phyloP scores from a whole-genome alignment of 2,329 filamentous ascomycete species.

The Apiospora arundinis region DNA sequence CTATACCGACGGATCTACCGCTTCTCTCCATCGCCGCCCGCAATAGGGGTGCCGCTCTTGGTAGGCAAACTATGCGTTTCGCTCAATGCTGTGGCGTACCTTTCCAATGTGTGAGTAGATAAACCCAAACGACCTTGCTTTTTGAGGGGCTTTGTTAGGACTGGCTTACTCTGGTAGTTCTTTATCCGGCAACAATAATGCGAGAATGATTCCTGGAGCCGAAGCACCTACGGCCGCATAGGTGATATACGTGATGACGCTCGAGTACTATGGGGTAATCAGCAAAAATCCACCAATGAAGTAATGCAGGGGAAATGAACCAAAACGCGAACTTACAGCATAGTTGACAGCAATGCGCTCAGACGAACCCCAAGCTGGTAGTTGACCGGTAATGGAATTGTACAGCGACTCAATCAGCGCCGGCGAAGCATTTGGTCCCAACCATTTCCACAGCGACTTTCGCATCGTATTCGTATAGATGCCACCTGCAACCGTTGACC shows the following conservation, averaged over 20 bases:
- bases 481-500: conserved; percentile 51
- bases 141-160: not conserved
- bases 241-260: conserved; percentile 37
- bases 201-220: conserved; percentile 30
- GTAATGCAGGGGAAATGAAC: not conserved
- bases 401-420: conserved; percentile 46
- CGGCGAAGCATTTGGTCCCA: conserved; percentile 40
- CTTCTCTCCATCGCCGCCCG: not conserved
- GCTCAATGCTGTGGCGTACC: not conserved
- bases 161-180: conserved; percentile 28
- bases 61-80: not conserved
- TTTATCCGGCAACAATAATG: conserved; percentile 33
- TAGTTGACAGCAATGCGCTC: conserved; percentile 49
- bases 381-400: conserved; percentile 51
- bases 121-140: not conserved
- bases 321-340: conserved; percentile 39
- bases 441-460: conserved; percentile 41
- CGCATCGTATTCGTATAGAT: conserved; percentile 57
- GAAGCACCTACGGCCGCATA: conserved; percentile 35
- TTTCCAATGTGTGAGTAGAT: not conserved
- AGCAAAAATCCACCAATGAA: too few relatives aligned
- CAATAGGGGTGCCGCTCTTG: not conserved
- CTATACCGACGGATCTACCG: not conserved
- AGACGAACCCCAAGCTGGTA: conserved; percentile 48
- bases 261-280: conserved; percentile 31